Conservation (phyloP, 1,284 basidiomycete species). For the Melampsora americana region DNA sequence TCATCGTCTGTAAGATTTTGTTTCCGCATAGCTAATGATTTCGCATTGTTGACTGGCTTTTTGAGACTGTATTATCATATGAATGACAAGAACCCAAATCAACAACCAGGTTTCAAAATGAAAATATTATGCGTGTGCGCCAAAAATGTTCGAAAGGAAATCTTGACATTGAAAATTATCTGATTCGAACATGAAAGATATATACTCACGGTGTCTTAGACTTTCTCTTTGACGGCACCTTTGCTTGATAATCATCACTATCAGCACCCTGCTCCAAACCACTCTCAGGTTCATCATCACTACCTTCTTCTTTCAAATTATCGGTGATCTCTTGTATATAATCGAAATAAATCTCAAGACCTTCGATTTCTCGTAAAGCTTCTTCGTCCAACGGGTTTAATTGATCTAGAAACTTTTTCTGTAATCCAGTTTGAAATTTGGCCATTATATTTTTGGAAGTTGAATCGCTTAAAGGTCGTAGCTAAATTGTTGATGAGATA, state of each 20-base stretch:
- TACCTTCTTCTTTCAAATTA: conserved; percentile 12
- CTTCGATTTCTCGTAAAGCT: conserved; percentile 5
- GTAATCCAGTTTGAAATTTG: conserved; percentile 64
- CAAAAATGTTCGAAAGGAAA: neutral
- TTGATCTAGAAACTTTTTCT: conserved; percentile 63
- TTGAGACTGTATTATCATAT: conserved; percentile 6
- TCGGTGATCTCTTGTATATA: conserved; percentile 11
- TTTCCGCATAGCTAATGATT: conserved; percentile 31
- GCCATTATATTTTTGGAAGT: conserved; percentile 68
- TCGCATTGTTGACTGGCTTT: conserved; percentile 18
- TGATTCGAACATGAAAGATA: neutral
- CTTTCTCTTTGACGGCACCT: conserved; percentile 7
- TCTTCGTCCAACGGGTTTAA: neutral
- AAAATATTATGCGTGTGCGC: neutral
- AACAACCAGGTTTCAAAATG: neutral
- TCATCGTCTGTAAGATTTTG: conserved; percentile 18
- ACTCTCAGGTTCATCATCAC: conserved; percentile 16
- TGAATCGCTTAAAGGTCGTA: conserved; percentile 69
- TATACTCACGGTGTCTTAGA: conserved; percentile 30
- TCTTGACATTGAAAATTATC: neutral
- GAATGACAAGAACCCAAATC: neutral
- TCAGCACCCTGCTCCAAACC: conserved; percentile 25
- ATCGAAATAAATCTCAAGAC: conserved; percentile 12
- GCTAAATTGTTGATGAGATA: conserved; percentile 57
- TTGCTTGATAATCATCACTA: conserved; percentile 36